These are phyloP conservation scores for Durio zibethinus DNA, from an alignment of 345 rosid species.

Conservation along the genomic window DNA sequence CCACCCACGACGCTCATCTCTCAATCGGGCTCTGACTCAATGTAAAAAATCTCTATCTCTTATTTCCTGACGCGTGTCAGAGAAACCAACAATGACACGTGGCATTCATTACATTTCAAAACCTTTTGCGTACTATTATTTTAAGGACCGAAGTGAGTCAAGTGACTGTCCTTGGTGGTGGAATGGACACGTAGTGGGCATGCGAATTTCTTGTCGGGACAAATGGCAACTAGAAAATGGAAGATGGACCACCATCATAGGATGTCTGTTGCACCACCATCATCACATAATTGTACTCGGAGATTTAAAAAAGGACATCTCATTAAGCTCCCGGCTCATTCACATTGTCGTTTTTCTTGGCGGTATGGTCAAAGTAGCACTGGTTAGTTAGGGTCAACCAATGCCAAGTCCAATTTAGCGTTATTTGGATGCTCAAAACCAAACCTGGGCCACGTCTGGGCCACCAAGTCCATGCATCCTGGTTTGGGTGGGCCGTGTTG, in stretches of 20 bases:
- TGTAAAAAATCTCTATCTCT: no score
- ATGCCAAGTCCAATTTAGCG: no score
- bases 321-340: neutral
- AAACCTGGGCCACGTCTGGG: no score
- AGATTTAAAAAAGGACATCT: no score
- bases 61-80: neutral
- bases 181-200: neutral
- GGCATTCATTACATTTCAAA: neutral
- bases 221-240: neutral
- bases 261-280: neutral
- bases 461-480: neutral
- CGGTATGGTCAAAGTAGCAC: neutral
- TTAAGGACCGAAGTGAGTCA: neutral
- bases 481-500: neutral
- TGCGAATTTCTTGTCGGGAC: neutral
- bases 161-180: neutral
- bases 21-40: no score
- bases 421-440: no score
- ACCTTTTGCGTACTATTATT: neutral
- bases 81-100: neutral
- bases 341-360: neutral
- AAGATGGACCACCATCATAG: neutral
- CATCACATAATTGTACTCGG: neutral
- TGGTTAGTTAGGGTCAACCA: neutral
- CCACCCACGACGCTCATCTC: neutral